Base-by-base conservation (phyloP, 1,139 yeast genomes). In the Magnusiomyces paraingens region DNA sequence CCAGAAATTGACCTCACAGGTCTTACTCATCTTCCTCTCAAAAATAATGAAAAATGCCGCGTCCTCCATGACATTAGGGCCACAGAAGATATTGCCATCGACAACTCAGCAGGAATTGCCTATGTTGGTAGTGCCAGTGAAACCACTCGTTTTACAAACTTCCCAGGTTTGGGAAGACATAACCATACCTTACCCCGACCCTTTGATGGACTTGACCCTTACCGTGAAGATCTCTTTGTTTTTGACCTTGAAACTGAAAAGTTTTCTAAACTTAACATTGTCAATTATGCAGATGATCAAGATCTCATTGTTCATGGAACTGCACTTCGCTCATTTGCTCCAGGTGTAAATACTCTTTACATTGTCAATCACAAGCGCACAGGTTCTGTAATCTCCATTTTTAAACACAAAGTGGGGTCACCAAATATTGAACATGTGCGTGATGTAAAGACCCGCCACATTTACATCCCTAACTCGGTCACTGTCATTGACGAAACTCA, bases 271-370 rank as follows among this genome's bases (percentile, higher is more conserved):
- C 43, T 57, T 21, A 41, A 48, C n/a, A 36, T 56, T 26, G 22
- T 21, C 18, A 40, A 47, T 15, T 49, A 51, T 38, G 41, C 45
- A 41, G 52, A 54, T 1, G 52, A 50, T 2, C 41, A 49, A n/a
- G 58, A 56, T 21, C 53, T 50, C 41, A 58, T 60, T 15, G 17
- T 53, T 22, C 62, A 60, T 45, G 62, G 62, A n/a, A 39, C 58
- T 21, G 45, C 49, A 40, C 29, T 60, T 29, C 29, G 36, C 3
- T 38, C 49, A 41, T 20, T 35, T 52, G 47, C 47, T 50, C 54
- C 42, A 36, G 50, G 51, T 20, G 49, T 36, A 21, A 32, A 51
- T 49, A 54, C 36, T 18, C 38, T 59, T 26, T 57, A 51, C 46
- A 48, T 55, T 17, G 57, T 58, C 20, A 60, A 60, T 51, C 62